Percentiles rank a stretch among this genome's conserved stretches.
Conservation (phyloP, 2,329 filamentous ascomycete genomes). For the Knufia fluminis region DNA sequence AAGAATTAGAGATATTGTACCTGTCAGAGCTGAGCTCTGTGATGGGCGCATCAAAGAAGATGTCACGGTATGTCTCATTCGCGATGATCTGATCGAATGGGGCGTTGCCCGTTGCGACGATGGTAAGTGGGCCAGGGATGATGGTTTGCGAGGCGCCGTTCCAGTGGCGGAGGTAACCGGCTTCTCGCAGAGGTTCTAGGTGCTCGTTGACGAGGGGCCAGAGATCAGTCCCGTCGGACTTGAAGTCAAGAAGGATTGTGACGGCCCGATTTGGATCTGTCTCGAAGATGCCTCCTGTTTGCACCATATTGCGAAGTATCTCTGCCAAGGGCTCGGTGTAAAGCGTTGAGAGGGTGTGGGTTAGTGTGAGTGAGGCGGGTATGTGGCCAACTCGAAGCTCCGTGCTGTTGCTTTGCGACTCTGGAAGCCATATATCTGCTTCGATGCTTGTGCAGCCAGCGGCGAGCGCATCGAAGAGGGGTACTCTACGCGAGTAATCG, state of each 20-base stretch:
- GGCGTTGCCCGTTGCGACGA: constrained; percentile 46
- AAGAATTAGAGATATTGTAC: constrained; percentile 45
- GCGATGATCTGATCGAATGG: constrained; percentile 40
- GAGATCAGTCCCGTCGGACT: constrained; percentile 48
- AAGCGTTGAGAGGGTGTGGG: no score
- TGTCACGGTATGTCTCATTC: constrained; percentile 42
- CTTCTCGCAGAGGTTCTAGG: constrained; percentile 46
- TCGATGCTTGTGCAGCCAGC: constrained; percentile 49
- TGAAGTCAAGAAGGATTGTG: constrained; percentile 23
- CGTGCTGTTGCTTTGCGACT: no score
- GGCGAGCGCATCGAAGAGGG: constrained; percentile 46
- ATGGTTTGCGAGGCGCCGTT: constrained; percentile 35
- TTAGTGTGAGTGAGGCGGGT: no score
- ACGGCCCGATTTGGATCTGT: no score
- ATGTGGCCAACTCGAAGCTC: constrained; percentile 23
- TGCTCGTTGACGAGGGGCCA: constrained; percentile 49
- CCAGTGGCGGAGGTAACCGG: constrained; percentile 45
- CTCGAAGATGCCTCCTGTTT: no score
- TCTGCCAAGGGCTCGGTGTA: no score
- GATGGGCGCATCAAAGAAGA: constrained; percentile 49
- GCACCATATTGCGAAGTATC: no score
- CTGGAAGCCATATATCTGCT: constrained; percentile 34
- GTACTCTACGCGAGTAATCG: constrained; percentile 49
- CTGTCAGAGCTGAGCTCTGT: constrained; percentile 27
- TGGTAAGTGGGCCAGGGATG: constrained; percentile 37